Evolutionary conservation across 345 rosid genomes (phyloP), one percentile per base, ranked within the genome.

Genomic region (Eucalyptus globulus): DNA sequence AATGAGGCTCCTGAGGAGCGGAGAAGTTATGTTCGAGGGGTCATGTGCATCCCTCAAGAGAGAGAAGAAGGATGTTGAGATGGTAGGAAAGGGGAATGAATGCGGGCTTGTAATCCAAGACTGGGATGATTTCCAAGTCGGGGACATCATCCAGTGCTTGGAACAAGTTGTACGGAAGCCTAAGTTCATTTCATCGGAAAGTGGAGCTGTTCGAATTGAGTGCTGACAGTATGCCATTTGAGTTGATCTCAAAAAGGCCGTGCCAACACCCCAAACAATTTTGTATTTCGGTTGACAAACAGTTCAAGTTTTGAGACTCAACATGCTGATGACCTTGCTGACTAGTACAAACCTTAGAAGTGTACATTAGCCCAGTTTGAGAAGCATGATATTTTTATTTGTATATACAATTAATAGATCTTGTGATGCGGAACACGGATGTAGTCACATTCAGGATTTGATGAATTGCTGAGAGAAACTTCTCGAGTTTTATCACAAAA

Each of bases 21-120:
- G 99, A 47, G 97, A 97, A 91, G 95, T 97, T 8, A 87, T 98
- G 72, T 97, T 93, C 14, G 99, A 97, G 93, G 99, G 99, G 49
- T 87, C 93, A 83, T 97, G 99, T 40, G 19, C 89, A 4, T 98
- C 99, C 16, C 95, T 96, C 89, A 97, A 97, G 93, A 93, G 95
- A 69, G 98, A 96, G 94, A 98, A 94, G 93, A 97, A 97, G 90
- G 98, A 97, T 15, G 99, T 97, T 86, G 99, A 97, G 72, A 93
- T 91, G 49, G 99, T 98, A 2, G 95, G 92, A 37, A 97, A 95
- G 91, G 99, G 99, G 76, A 93, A 90, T 15, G 99, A 98, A 89
- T 98, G 99, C 53, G 99, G 99, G 49, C 92, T 98, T 22, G 97
- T 98, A 91, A 92, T 98, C 87, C 89, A 92, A 87, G 94, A 94